Conservation (phyloP, 768 basidiomycete species). For the Mycena haematopus region DNA sequence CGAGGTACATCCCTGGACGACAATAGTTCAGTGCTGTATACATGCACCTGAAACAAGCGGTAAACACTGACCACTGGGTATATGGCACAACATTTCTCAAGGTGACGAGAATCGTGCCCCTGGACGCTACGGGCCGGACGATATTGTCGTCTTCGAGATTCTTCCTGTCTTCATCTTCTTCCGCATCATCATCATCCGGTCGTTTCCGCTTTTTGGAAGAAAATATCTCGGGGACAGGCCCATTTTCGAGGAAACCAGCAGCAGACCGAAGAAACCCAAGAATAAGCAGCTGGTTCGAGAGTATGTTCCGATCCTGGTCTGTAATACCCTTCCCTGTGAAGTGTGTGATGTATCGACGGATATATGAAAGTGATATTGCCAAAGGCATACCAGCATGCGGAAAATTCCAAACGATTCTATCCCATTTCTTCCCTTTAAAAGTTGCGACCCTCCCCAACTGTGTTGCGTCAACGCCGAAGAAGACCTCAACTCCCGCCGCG, state of each 20-base stretch:
- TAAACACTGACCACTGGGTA: constrained; percentile 68
- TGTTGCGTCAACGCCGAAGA: constrained; percentile 89
- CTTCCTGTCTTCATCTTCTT: constrained; percentile 37
- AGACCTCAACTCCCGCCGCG: constrained; percentile 67
- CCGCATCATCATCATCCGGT: constrained; percentile 49
- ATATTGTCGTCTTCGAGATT: constrained; percentile 38
- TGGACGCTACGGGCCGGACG: constrained; percentile 31
- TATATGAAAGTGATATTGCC: background rate
- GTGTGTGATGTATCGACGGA: background rate
- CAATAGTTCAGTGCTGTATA: constrained; percentile 12
- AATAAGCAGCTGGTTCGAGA: constrained; percentile 85
- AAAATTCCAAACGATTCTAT: constrained; percentile 93
- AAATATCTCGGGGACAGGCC: constrained; percentile 55
- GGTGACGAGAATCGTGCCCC: constrained; percentile 87
- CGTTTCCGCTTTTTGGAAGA: constrained; percentile 49
- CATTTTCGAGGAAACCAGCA: constrained; percentile 61
- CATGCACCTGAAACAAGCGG: background rate
- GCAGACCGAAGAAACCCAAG: constrained; percentile 84
- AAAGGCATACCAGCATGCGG: constrained; percentile 81
- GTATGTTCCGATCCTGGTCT: constrained; percentile 92
- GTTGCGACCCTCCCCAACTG: constrained; percentile 62
- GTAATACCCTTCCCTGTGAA: constrained; percentile 82
- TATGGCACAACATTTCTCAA: constrained; percentile 88
- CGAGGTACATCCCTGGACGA: constrained; percentile 72
- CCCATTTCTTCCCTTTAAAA: constrained; percentile 71